Conservation (phyloP, 2,329 filamentous ascomycete genomes). For the Pseudopithomyces chartarum region DNA sequence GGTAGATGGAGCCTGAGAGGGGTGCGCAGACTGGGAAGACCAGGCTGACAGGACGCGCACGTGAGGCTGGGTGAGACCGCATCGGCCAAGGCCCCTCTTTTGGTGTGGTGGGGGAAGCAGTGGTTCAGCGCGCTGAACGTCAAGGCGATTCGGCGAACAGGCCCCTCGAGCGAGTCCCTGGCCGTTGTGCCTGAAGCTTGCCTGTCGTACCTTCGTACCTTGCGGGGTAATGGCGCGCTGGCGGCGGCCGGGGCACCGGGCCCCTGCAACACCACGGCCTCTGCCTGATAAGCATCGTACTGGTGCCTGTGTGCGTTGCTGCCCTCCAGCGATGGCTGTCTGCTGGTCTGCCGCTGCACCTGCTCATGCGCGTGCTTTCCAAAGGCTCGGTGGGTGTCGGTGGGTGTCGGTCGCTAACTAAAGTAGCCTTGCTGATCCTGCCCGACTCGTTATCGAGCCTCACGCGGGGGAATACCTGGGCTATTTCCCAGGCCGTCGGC, state of each 20-base stretch:
- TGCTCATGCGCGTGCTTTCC: not conserved
- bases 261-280: not conserved
- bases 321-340: not conserved
- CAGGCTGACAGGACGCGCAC: not conserved
- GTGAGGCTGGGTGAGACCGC: constrained; percentile 4
- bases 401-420: not conserved
- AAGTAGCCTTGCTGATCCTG: constrained; percentile 1
- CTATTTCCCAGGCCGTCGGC: not conserved
- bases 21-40: not conserved
- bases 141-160: not conserved
- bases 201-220: not conserved
- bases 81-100: not conserved
- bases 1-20: too few relatives aligned
- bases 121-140: not conserved
- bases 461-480: not conserved
- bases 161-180: not conserved
- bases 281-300: not conserved
- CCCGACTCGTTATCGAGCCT: constrained; percentile 8
- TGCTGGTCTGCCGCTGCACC: not conserved
- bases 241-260: not conserved
- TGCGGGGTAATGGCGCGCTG: constrained; percentile 1
- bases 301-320: not conserved
- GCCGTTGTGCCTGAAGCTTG: constrained; percentile 1
- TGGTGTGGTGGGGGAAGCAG: not conserved
- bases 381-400: not conserved